These are phyloP conservation scores for Tricladium varicosporioides DNA, from an alignment of 2,329 filamentous ascomycete genomes.

Conservation along the genomic window DNA sequence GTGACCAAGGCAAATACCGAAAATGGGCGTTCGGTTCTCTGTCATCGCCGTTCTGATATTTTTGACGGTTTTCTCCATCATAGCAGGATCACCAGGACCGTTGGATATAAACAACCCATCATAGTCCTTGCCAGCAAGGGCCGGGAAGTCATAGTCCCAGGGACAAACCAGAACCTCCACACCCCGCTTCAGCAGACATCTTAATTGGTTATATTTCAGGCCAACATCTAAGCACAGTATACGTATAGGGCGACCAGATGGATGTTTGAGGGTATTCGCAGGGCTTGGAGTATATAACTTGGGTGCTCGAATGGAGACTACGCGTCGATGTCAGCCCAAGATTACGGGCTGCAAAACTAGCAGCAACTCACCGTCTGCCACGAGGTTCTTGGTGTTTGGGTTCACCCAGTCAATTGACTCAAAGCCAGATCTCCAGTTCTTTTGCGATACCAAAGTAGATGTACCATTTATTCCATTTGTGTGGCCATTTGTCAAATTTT, in stretches of 20 bases:
- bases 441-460: constrained; percentile 38
- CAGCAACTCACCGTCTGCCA: constrained; percentile 77
- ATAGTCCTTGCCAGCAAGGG: constrained; percentile 75
- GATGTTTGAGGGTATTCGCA: constrained; percentile 73
- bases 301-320: constrained; percentile 86
- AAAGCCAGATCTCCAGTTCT: constrained; percentile 56
- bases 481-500: constrained; percentile 43
- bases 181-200: constrained; percentile 86
- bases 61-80: constrained; percentile 75
- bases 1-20: constrained; percentile 95
- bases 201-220: constrained; percentile 96
- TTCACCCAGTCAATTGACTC: constrained; percentile 86
- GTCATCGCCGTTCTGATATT: constrained; percentile 75
- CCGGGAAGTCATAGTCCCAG: constrained; percentile 90
- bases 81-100: constrained; percentile 91
- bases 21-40: constrained; percentile 81
- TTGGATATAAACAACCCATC: constrained; percentile 98
- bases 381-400: constrained; percentile 89
- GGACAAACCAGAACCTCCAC: constrained; percentile 93
- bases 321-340: constrained; percentile 39
- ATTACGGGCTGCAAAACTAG: constrained; percentile 17
- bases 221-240: constrained; percentile 94
- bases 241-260: constrained; percentile 81
- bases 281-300: constrained; percentile 79
- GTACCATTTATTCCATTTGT: constrained; percentile 40